Conservation (phyloP, 768 basidiomycete genomes). For the Hortiboletus campestris region DNA sequence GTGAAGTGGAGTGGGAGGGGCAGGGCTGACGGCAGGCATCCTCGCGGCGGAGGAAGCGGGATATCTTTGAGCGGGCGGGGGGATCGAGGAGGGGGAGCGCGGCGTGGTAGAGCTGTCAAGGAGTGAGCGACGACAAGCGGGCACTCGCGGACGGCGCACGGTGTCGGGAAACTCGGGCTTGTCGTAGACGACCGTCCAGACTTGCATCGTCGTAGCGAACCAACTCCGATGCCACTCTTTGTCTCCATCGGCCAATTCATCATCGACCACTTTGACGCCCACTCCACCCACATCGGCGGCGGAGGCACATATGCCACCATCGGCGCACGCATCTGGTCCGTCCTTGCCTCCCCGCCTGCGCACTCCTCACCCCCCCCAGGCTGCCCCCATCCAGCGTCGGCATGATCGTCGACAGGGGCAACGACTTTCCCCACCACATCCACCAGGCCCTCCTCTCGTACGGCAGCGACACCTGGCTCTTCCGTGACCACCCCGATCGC, state of each 20-base stretch:
- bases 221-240: constrained; percentile 39
- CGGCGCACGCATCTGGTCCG: constrained; percentile 79
- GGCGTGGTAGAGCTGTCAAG: constrained; percentile 55
- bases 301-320: constrained; percentile 82
- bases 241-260: constrained; percentile 89
- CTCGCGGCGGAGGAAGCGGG: constrained; percentile 64
- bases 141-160: constrained; percentile 27
- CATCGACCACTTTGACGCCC: constrained; percentile 56
- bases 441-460: constrained; percentile 55
- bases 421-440: constrained; percentile 66
- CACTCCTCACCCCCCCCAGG: constrained; percentile 40
- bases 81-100: constrained; percentile 59
- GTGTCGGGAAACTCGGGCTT: constrained; percentile 33
- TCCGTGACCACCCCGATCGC: constrained; percentile 53
- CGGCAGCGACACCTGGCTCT: constrained; percentile 77
- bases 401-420: constrained; percentile 82
- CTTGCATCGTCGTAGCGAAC: constrained; percentile 36
- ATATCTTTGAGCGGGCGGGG: constrained; percentile 54
- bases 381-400: constrained; percentile 61
- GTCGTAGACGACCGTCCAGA: constrained; percentile 42
- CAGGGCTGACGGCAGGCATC: constrained; percentile 65
- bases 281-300: constrained; percentile 58
- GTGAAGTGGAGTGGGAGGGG: neutral
- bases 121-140: neutral
- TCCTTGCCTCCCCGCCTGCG: neutral